Evolutionary conservation across 2,329 filamentous ascomycete genomes (phyloP), one percentile per base, ranked within the genome.

Genomic region (Xylariaceae sp.): DNA sequence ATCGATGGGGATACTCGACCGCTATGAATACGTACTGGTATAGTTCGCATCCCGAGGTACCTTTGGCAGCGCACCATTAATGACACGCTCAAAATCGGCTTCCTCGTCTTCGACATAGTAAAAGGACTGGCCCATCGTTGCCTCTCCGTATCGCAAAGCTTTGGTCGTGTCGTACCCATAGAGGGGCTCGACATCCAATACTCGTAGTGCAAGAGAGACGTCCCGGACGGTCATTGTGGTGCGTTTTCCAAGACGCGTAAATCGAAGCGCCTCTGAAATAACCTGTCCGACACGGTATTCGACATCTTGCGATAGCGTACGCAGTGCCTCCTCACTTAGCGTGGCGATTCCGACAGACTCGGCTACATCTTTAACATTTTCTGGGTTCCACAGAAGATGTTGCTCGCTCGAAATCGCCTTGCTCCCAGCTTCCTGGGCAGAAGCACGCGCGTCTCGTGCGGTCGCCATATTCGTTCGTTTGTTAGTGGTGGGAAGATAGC

Each of bases 41-140:
- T 96, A 92, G 57, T 85, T 89, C 65, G 94, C 87, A 71, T 99
- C 94, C 47, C 92, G 81, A 32, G 94, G 94, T 29, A 99, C 92
- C 71, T 95, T 96, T 22, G 94, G 94, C 61, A 99, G 74, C 4
- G 94, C 89, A 60, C 91, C 91, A 74, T 99, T 99, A 70, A 99
- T 96, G 62, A 99, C 77, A 77, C 97, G 97, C 76, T 99, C 94
- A 68, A 99, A 97, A 72, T 99, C 94, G 51, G 97, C 87, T 76
- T 99, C 94, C 68, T 99, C 94, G 69, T 99, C 94, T 68, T 99
- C 94, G 36, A 99, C 88, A 70, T 99, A 99, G 72, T 92, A 99
- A 19, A 99, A 76, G 49, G 92, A 91, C 72, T 99, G 94, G 9
- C 92, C 92, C 13, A 99, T 76, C 54, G 89, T 95, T 2, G 94